These are phyloP conservation scores for Penicillium alfredii DNA, from an alignment of 495 filamentous ascomycete genomes.

Conservation along the genomic window DNA sequence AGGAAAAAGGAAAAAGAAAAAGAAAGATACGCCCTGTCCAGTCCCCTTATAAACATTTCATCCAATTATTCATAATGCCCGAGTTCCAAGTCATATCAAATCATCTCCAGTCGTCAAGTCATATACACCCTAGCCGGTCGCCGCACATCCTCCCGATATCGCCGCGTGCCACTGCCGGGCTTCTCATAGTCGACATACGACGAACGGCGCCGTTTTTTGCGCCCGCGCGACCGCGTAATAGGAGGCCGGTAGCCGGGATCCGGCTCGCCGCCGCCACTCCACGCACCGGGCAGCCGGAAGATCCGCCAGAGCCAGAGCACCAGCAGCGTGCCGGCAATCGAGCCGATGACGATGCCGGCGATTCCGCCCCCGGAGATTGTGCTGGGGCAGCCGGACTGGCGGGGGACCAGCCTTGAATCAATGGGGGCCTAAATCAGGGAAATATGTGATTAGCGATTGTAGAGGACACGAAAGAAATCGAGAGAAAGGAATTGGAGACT, in stretches of 20 bases:
- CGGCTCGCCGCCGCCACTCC: conserved; percentile 15
- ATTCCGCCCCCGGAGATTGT: conserved; percentile 50
- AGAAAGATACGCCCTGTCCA: no score
- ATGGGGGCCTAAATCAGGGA: conserved; percentile 11
- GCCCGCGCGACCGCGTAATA: conserved; percentile 8
- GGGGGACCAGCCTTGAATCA: conserved; percentile 14
- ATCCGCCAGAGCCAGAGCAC: conserved; percentile 46
- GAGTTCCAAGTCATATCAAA: conserved; percentile 8
- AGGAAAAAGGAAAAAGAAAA: no score
- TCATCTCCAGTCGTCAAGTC: conserved; percentile 32
- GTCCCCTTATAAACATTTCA: no score
- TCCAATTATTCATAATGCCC: no score
- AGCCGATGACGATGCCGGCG: conserved; percentile 56
- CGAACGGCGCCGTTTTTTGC: conserved; percentile 15
- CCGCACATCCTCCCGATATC: conserved; percentile 24
- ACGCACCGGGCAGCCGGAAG: conserved; percentile 20
- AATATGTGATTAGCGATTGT: conserved; percentile 6
- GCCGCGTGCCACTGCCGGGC: conserved; percentile 14
- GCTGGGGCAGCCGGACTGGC: conserved; percentile 29
- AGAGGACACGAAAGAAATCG: no score
- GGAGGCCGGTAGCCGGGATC: conserved; percentile 25
- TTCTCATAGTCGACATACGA: conserved; percentile 35
- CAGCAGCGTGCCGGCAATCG: conserved; percentile 49
- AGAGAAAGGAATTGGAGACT: neutral
- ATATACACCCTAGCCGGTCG: conserved; percentile 36